Base-by-base conservation (phyloP, 106 monocot genomes). In the Xerophyta viscosa region DNA sequence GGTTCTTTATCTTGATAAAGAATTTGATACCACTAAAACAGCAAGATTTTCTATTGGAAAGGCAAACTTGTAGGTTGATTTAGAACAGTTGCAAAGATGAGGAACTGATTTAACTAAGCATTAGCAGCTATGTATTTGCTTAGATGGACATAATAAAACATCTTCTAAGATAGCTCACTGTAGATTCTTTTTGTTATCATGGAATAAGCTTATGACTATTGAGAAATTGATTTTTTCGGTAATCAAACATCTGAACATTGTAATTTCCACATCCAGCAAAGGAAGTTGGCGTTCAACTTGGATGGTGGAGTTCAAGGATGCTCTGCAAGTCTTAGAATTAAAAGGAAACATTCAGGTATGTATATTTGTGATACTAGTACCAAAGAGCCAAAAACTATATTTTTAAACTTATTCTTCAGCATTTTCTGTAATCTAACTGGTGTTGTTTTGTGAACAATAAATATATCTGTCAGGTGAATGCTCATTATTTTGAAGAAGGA, bases 401-500 rank as follows among this genome's bases (percentile, higher is more conserved):
- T 44, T 3, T 3, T 14, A 44, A 14, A 3, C n/a, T 4, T 17
- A 4, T 17, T 14, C 15, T 17, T 11, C 33, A 33, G 5, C 33
- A 33, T 17, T 33, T 8, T 36, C 17, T 11, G 2, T 52, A 36
- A 8, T 27, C 25, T 63, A 11, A 4, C 41, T 20, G 23, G 26
- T 49, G 11, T n/a, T n/a, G n/a, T n/a, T n/a, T n/a, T n/a, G n/a
- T n/a, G n/a, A n/a, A n/a, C n/a, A 8, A 46, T 21, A 24, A 5
- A 27, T 37, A 37, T 52, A n/a, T 56, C 20, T 76, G 46, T 29
- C 72, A 93, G 92, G 80, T 93, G 37, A 77, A 59, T 75, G 87
- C 83, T 14, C 92, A 93, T 63, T 93, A 93, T 72, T 93, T 87
- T 63, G 92, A 93, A 59, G 92, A 93, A 84, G 92, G 92, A 75